A percentile compares a stretch with the other conserved stretches of the same genome.
phyloP scores from a whole-genome alignment of 805 yeast species.

The Wickerhamiella dianesei region DNA sequence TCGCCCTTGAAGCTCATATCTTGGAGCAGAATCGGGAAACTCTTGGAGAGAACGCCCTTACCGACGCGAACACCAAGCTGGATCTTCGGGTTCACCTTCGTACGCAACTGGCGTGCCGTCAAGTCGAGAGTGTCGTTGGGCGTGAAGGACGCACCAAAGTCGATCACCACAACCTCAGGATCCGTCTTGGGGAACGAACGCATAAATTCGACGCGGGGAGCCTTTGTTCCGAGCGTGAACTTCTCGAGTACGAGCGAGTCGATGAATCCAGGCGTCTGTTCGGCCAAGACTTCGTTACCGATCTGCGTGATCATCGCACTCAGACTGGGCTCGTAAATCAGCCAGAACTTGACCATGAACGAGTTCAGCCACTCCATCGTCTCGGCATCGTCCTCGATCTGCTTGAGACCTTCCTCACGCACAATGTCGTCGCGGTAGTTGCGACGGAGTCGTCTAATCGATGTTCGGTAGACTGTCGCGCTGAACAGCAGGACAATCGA shows the following conservation, averaged over 20 bases:
- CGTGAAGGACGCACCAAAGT: conserved; percentile 84
- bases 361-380: conserved; percentile 92
- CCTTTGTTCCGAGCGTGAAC: conserved; percentile 87
- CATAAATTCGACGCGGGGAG: conserved; percentile 83
- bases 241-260: conserved; percentile 75
- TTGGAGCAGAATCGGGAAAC: conserved; percentile 67
- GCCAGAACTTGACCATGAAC: conserved; percentile 85
- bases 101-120: conserved; percentile 71
- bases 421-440: conserved; percentile 66
- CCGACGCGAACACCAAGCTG: conserved; percentile 62
- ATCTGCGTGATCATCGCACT: conserved; percentile 75
- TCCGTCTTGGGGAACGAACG: conserved; percentile 84
- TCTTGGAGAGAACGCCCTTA: conserved; percentile 52
- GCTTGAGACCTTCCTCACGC: conserved; percentile 68
- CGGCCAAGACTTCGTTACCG: conserved; percentile 71
- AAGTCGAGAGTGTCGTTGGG: conserved; percentile 84
- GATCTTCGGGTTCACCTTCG: conserved; percentile 68
- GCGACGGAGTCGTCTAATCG: conserved; percentile 67
- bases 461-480: conserved; percentile 64
- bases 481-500: conserved; percentile 54
- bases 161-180: conserved; percentile 92
- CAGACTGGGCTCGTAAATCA: conserved; percentile 74
- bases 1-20: conserved; percentile 64
- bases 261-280: conserved; percentile 72
- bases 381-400: conserved; percentile 80